A percentile compares a stretch with the other conserved stretches of the same genome.
Evolutionary conservation across 768 basidiomycete genomes (phyloP).

Genomic region (Tylopilus felleus): DNA sequence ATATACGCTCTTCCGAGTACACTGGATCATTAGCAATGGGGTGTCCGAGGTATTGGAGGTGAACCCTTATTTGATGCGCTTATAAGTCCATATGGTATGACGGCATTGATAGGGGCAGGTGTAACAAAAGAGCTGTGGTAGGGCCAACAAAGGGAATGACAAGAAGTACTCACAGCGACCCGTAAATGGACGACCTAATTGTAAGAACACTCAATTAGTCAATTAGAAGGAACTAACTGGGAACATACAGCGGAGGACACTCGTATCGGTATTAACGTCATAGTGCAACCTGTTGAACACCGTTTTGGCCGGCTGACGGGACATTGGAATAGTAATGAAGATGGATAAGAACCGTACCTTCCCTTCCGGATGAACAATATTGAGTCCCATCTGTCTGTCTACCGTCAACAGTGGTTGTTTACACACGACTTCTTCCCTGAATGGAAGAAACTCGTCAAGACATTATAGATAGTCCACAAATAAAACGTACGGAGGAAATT

Average conservation of each 20-base stretch:
- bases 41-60: conserved; percentile 90
- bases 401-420: conserved; percentile 87
- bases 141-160: not conserved
- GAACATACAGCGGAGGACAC: conserved; percentile 74
- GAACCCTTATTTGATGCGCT: conserved; percentile 98
- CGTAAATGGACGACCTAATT: conserved; percentile 77
- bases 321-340: not conserved
- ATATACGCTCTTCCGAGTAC: conserved; percentile 77
- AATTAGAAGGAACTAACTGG: not conserved
- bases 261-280: conserved; percentile 75
- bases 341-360: conserved; percentile 51
- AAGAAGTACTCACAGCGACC: conserved; percentile 72
- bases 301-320: conserved; percentile 74
- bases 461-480: not conserved
- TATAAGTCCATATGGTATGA: conserved; percentile 1
- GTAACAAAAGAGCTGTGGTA: not conserved
- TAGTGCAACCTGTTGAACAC: conserved; percentile 82
- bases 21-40: conserved; percentile 96
- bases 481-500: conserved; percentile 77
- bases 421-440: conserved; percentile 75
- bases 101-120: conserved; percentile 2
- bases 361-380: conserved; percentile 93
- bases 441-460: not conserved
- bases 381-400: conserved; percentile 95
- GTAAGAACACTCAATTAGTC: conserved; percentile 1